Base-by-base conservation (phyloP, 2,329 filamentous ascomycete genomes). In the Cladorrhinum sp. region DNA sequence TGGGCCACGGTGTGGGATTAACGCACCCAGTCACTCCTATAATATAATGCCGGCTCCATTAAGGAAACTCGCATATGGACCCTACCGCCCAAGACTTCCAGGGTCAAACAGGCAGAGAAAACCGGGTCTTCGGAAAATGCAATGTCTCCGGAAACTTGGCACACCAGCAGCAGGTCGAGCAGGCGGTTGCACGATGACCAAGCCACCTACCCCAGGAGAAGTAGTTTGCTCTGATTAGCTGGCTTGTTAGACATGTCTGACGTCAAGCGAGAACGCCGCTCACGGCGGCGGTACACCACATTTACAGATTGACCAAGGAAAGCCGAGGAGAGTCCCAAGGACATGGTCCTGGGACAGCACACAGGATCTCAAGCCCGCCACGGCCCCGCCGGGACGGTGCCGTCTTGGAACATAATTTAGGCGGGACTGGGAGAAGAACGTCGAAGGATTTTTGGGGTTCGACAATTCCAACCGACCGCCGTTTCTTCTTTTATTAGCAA, bases 281-380 rank as follows among this genome's bases (percentile, higher is more conserved):
- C 20, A 42, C 51, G 48, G 57, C 21, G 62, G 58, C 58, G 51
- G 58, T 56, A 64, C 62, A 65, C 64, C 60, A 61, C 57, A 55
- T 59, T 52, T 18, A 30, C 33, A 24, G 57, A 30, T 53, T 55
- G 57, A 46, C 52, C 48, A 61, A 64, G 60, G 59, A 57, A 56
- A 53, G 57, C 30, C 39, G 59, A 55, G 55, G 52, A 58, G 61
- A 67, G 69, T 65, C 67, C 72, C 71, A 67, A 68, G 70, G 70
- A 72, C 72, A 71, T 69, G 72, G 71, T 66, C 66, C 66, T 72
- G 71, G 69, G 70, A 70, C 70, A 59, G 54, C 61, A 62, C 57
- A 62, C 61, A 69, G 62, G 59, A 66, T 62, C 53, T 63, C 57
- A 62, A 65, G 63, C 61, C 60, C 65, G 62, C 61, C 60, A 65